These are phyloP conservation scores for Fusarium chlamydosporum DNA, from an alignment of 2,329 filamentous ascomycete species.

Conservation along the genomic window DNA sequence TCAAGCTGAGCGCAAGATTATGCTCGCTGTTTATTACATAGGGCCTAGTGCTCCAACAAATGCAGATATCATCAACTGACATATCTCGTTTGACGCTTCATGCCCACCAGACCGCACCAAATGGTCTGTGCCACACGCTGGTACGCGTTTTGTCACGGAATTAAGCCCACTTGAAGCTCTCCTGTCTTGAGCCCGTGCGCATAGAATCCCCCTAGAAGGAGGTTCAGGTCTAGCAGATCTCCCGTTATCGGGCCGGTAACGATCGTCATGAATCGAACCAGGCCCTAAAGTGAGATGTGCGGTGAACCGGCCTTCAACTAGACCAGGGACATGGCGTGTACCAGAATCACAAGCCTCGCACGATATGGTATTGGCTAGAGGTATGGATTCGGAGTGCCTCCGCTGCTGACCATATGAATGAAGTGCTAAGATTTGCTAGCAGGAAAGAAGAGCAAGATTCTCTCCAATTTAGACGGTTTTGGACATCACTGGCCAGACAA, in stretches of 20 bases:
- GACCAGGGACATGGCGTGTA: slow-evolving; percentile 13
- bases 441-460: not conserved
- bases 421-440: not conserved
- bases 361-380: slow-evolving; percentile 13
- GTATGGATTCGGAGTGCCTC: slow-evolving; percentile 18
- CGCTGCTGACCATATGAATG: slow-evolving; percentile 11
- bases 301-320: slow-evolving; percentile 43
- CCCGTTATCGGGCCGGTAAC: slow-evolving; percentile 45
- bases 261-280: slow-evolving; percentile 39
- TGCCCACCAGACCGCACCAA: slow-evolving; percentile 27
- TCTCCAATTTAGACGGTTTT: slow-evolving; percentile 9
- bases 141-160: slow-evolving; percentile 34
- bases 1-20: slow-evolving; percentile 38
- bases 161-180: slow-evolving; percentile 25
- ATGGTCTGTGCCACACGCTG: slow-evolving; percentile 40
- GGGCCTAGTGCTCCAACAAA: slow-evolving; percentile 22
- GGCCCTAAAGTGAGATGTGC: slow-evolving; percentile 42
- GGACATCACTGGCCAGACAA: slow-evolving; percentile 14
- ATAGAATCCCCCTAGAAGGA: slow-evolving; percentile 31
- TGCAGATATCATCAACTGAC: slow-evolving; percentile 47
- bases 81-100: slow-evolving; percentile 34
- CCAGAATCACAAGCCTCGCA: not conserved
- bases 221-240: slow-evolving; percentile 43
- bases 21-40: slow-evolving; percentile 27
- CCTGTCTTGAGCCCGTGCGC: slow-evolving; percentile 26